Conservation (phyloP, 2,329 filamentous ascomycete species). For the Cordyceps sp. region DNA sequence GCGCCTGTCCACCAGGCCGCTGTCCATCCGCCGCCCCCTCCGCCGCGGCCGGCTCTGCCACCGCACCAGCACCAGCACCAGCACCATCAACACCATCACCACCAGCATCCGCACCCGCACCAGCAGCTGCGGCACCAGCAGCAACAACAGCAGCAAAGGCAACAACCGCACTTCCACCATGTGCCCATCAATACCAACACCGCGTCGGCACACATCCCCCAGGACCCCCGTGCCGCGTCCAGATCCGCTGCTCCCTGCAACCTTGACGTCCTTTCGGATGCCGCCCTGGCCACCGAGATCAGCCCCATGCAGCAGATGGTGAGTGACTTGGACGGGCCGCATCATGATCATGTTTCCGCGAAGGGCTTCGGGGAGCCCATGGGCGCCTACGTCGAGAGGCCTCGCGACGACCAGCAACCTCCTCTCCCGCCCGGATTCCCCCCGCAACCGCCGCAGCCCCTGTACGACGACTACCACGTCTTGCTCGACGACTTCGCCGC, state of each 20-base stretch:
- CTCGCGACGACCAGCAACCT: slow-evolving; percentile 25
- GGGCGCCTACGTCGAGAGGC: slow-evolving; percentile 27
- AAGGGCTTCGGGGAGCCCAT: slow-evolving; percentile 33
- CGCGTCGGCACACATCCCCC: slow-evolving; percentile 20
- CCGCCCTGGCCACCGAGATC: slow-evolving; percentile 40
- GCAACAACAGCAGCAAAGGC: slow-evolving; percentile 4
- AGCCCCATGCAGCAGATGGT: slow-evolving; percentile 33
- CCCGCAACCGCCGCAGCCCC: slow-evolving; percentile 12
- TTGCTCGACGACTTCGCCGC: slow-evolving; percentile 41
- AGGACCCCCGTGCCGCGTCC: slow-evolving; percentile 28
- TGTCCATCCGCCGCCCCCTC: slow-evolving; percentile 19
- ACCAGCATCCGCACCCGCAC: slow-evolving; percentile 3
- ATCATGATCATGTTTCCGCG: slow-evolving; percentile 22
- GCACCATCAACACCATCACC: slow-evolving; percentile 3
- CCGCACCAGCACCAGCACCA: slow-evolving; percentile 1
- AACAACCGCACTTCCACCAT: slow-evolving; percentile 19
- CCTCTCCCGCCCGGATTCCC: slow-evolving; percentile 21
- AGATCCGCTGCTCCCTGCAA: slow-evolving; percentile 36
- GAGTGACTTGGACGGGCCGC: no score
- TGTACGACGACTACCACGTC: slow-evolving; percentile 40
- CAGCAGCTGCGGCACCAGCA: slow-evolving; percentile 7
- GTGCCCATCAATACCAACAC: slow-evolving; percentile 18
- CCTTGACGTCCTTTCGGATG: slow-evolving; percentile 40
- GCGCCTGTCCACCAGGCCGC: no score
- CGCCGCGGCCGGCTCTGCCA: slow-evolving; percentile 1